Percentiles rank a stretch among this genome's conserved stretches.
Conservation (phyloP, 2,329 filamentous ascomycete genomes). For the Mycosphaerella arachidis region DNA sequence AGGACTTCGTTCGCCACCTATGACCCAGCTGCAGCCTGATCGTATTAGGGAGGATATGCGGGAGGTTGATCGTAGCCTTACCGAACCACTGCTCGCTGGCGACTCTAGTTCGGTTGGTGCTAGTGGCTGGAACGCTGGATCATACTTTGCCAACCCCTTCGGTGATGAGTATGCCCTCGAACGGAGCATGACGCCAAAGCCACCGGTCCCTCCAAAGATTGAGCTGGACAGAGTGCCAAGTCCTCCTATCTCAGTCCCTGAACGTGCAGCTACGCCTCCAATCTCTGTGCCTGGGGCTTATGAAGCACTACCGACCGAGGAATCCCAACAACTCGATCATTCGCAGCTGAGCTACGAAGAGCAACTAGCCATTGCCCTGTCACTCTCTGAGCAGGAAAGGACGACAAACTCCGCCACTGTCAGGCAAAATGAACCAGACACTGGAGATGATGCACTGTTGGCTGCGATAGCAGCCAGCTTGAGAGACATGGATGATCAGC, state of each 20-base stretch:
- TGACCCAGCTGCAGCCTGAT: slow-evolving; percentile 19
- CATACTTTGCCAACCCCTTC: slow-evolving; percentile 44
- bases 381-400: slow-evolving; percentile 33
- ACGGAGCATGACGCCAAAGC: slow-evolving; percentile 39
- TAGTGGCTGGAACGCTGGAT: slow-evolving; percentile 39
- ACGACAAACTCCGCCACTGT: slow-evolving; percentile 21
- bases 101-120: slow-evolving; percentile 17
- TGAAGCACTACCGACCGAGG: slow-evolving; percentile 6
- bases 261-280: slow-evolving; percentile 17
- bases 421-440: slow-evolving; percentile 18
- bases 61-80: slow-evolving; percentile 24
- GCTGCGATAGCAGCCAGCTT: slow-evolving; percentile 35
- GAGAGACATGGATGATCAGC: slow-evolving; percentile 25
- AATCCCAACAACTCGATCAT: slow-evolving; percentile 11
- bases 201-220: slow-evolving; percentile 44
- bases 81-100: slow-evolving; percentile 17
- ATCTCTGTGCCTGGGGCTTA: slow-evolving; percentile 17
- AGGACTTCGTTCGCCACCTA: slow-evolving; percentile 18
- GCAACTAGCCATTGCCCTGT: slow-evolving; percentile 35
- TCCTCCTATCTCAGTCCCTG: slow-evolving; percentile 5
- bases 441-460: slow-evolving; percentile 25
- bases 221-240: slow-evolving; percentile 25
- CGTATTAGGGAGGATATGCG: slow-evolving; percentile 20
- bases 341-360: slow-evolving; percentile 33
- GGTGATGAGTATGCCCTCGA: slow-evolving; percentile 39